A percentile compares a stretch with the other conserved stretches of the same genome.
phyloP scores from a whole-genome alignment of 805 yeast genomes.

The Yamadazyma sp. region DNA sequence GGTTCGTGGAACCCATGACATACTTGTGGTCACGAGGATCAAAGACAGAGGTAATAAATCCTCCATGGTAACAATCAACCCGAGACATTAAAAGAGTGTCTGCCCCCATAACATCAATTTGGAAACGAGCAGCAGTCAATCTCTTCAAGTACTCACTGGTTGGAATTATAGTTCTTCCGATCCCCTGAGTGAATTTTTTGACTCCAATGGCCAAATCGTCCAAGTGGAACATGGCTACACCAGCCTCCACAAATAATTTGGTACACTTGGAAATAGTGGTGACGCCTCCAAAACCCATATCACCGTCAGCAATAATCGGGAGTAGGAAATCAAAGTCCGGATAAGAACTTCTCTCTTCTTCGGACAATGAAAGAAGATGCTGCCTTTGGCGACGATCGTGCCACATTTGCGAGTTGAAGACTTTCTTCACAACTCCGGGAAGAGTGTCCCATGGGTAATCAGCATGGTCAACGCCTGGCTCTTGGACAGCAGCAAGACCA shows the following conservation, averaged over 20 bases:
- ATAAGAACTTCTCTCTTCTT: conserved; percentile 10
- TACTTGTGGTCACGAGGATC: conserved; percentile 15
- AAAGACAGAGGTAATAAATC: conserved; percentile 15
- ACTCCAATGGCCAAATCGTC: conserved; percentile 17
- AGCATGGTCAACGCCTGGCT: conserved; percentile 65
- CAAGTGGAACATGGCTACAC: conserved; percentile 16
- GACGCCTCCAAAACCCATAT: conserved; percentile 18
- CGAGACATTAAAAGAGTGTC: conserved; percentile 16
- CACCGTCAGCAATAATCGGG: conserved; percentile 16
- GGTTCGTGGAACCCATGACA: conserved; percentile 15
- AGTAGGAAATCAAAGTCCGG: conserved; percentile 13
- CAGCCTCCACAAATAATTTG: conserved; percentile 14
- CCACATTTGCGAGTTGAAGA: conserved; percentile 16
- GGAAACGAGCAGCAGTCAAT: conserved; percentile 16
- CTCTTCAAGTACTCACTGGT: conserved; percentile 15
- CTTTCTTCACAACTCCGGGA: conserved; percentile 35
- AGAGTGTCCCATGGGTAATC: conserved; percentile 71
- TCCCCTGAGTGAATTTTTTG: conserved; percentile 16
- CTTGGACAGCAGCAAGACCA: conserved; percentile 58
- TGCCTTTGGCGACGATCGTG: conserved; percentile 16
- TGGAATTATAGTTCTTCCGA: conserved; percentile 16
- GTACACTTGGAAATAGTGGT: conserved; percentile 13
- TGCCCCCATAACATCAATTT: conserved; percentile 16
- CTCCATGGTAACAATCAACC: conserved; percentile 15
- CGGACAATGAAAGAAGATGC: conserved; percentile 11